Base-by-base conservation (phyloP, 345 rosid genomes). In the Hypericum perforatum region DNA sequence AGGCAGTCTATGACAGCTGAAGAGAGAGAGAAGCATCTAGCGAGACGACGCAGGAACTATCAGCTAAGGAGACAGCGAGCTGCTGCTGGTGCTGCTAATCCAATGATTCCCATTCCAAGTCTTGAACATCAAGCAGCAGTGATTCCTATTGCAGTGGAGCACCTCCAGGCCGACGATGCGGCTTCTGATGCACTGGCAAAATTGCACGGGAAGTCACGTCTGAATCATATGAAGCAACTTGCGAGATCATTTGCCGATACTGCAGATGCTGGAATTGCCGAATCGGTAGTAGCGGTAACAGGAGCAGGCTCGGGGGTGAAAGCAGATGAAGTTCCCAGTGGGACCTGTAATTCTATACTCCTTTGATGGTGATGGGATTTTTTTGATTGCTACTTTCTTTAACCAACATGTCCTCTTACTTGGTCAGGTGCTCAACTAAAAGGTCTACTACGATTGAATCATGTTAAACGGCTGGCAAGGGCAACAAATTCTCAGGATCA, bases 11-110 rank as follows among this genome's bases (percentile, higher is more conserved):
- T 92, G 97, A 88, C 81, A 68, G 75, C 67, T 16, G 94, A 83
- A 41, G 95, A 92, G 70, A 81, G 84, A 65, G 97, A 92, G 46
- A 83, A 71, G 37, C 97, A 92, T 72, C 85, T 92, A 37, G 95
- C 97, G 43, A 61, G 95, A 48, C 94, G 98, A 11, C 90, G 98
- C 13, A 74, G 79, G 54, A 88, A 92, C 57, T 88, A 92, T 51
- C 94, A 83, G 59, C 66, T 88, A 6, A 61, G 96, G 42, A 73
- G 95, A 55, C 82, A 77, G 54, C 78, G 86, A 74, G 80, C 87
- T 52, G 83, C 62, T 41, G 63, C 45, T 16, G n/a, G n/a, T n/a
- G n/a, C 32, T 22, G 32, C 32, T 22, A 22, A 1, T 22, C 62
- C 47, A 22, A 56, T 62, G 39, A 15, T 29, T 42, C 48, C 48